phyloP scores from a whole-genome alignment of 305 asterid species.

The Fraxinus angustifolia region DNA sequence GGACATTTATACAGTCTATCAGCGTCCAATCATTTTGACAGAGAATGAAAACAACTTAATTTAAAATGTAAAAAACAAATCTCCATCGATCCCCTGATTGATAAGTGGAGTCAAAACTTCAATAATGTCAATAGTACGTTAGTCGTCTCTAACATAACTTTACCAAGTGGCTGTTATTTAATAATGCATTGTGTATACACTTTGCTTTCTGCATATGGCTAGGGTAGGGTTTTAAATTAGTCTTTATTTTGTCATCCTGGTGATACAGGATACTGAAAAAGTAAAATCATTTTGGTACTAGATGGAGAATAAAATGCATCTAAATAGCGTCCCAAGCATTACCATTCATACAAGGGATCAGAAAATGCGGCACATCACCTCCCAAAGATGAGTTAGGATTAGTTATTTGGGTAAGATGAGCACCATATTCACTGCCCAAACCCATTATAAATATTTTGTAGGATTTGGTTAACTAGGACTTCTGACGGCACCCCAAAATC shows the following conservation, averaged over 20 bases:
- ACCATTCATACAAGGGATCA: background rate
- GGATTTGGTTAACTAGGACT: background rate
- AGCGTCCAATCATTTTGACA: background rate
- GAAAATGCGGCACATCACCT: background rate
- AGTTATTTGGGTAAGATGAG: background rate
- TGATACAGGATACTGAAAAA: background rate
- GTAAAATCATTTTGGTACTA: background rate
- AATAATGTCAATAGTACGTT: background rate
- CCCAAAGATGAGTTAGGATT: background rate
- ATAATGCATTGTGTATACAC: background rate
- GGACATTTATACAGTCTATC: background rate
- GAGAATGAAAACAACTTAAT: background rate
- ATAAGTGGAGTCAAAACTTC: background rate
- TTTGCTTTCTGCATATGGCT: background rate
- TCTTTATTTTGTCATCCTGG: background rate
- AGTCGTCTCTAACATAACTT: slow-evolving; percentile 6
- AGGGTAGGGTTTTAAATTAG: background rate
- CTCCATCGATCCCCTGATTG: background rate
- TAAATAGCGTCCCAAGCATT: background rate
- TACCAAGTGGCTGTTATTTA: slow-evolving; percentile 1
- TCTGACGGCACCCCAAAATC: background rate
- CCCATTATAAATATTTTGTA: background rate
- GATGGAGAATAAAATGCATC: slow-evolving; percentile 3
- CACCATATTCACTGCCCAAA: background rate
- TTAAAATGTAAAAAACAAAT: background rate